These are phyloP conservation scores for Agroathelia rolfsii DNA, from an alignment of 1,284 basidiomycete species.

Conservation along the genomic window DNA sequence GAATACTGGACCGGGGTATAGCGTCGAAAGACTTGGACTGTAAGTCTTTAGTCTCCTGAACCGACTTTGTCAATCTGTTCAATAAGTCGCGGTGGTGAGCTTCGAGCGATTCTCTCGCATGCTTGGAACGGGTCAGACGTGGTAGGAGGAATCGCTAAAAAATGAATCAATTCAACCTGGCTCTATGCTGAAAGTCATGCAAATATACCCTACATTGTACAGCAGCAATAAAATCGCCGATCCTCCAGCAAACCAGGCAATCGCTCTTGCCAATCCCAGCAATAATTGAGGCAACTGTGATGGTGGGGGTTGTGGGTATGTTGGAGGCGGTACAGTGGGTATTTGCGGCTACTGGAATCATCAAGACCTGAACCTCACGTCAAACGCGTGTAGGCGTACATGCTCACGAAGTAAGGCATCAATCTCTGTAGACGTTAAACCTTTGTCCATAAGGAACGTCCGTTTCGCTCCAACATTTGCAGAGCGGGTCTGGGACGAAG, in stretches of 20 bases:
- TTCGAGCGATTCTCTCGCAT: slow-evolving; percentile 50
- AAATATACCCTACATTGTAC: slow-evolving; percentile 43
- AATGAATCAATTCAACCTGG: not conserved
- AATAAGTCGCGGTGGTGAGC: slow-evolving; percentile 49
- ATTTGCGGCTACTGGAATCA: slow-evolving; percentile 34
- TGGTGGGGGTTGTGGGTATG: slow-evolving; percentile 61
- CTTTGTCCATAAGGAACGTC: slow-evolving; percentile 63
- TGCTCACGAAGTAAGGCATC: slow-evolving; percentile 45
- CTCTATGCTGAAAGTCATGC: not conserved
- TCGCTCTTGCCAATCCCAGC: slow-evolving; percentile 45
- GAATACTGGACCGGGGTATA: slow-evolving; percentile 41
- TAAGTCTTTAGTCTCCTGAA: slow-evolving; percentile 38
- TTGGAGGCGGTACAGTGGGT: slow-evolving; percentile 56
- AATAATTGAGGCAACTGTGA: slow-evolving; percentile 61
- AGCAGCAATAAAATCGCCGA: slow-evolving; percentile 46
- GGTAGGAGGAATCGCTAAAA: slow-evolving; percentile 58
- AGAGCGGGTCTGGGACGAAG: slow-evolving; percentile 50
- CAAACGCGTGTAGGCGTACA: slow-evolving; percentile 27
- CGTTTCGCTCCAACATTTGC: slow-evolving; percentile 50
- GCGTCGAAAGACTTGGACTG: slow-evolving; percentile 44
- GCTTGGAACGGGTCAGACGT: slow-evolving; percentile 43
- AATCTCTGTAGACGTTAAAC: slow-evolving; percentile 52
- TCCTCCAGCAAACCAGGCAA: slow-evolving; percentile 60
- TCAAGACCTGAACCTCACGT: slow-evolving; percentile 9
- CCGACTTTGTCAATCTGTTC: slow-evolving; percentile 39